Percentiles rank a stretch among this genome's conserved stretches.
These are phyloP conservation scores for Fusarium euwallaceae DNA, from an alignment of 2,329 filamentous ascomycete genomes.

Conservation along the genomic window DNA sequence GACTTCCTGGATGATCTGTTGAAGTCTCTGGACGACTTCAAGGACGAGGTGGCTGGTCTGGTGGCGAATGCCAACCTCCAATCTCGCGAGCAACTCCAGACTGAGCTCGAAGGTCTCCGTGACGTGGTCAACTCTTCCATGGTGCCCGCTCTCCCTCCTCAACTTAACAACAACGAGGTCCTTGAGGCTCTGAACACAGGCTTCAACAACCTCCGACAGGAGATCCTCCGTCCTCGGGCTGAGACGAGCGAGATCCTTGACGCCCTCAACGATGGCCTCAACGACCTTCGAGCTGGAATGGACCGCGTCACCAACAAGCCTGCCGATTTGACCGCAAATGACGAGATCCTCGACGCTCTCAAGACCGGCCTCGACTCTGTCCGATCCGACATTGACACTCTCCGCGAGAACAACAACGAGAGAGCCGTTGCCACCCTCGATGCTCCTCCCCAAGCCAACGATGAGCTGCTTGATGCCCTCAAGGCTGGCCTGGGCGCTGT, in stretches of 20 bases:
- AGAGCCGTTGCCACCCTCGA: conserved; percentile 61
- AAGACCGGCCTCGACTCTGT: conserved; percentile 84
- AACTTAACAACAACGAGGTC: conserved; percentile 71
- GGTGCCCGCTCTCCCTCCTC: conserved; percentile 65
- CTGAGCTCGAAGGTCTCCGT: conserved; percentile 85
- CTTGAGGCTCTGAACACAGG: conserved; percentile 79
- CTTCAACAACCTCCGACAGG: conserved; percentile 79
- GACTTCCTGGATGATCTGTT: conserved; percentile 80
- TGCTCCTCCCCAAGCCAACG: conserved; percentile 71
- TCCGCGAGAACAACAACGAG: conserved; percentile 71
- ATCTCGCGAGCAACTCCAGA: conserved; percentile 76
- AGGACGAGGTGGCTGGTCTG: conserved; percentile 75
- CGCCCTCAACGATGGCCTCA: conserved; percentile 88
- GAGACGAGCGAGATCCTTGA: conserved; percentile 92
- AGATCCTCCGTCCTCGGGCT: conserved; percentile 75
- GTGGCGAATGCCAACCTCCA: conserved; percentile 61
- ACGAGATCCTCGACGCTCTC: conserved; percentile 90
- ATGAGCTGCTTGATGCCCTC: conserved; percentile 89
- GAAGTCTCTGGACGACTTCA: conserved; percentile 75
- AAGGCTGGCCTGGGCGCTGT: conserved; percentile 84
- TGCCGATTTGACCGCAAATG: conserved; percentile 83
- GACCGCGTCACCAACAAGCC: conserved; percentile 84
- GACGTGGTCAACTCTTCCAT: conserved; percentile 80
- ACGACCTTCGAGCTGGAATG: conserved; percentile 80
- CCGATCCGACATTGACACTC: conserved; percentile 80